Base-by-base conservation (phyloP, 495 filamentous ascomycete genomes). In the Aspergillus biplanus region DNA sequence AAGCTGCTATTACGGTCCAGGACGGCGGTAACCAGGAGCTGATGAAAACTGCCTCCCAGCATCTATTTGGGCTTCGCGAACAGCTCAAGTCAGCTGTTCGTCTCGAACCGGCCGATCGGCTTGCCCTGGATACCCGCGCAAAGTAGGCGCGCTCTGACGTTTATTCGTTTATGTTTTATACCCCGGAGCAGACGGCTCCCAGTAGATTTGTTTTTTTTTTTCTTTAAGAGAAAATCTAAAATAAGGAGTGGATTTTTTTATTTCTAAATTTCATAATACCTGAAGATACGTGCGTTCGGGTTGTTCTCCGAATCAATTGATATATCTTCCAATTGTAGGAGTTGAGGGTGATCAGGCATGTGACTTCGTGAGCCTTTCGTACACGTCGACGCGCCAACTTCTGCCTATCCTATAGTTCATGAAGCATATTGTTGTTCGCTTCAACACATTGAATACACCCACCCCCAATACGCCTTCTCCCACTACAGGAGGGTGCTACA, bases 71-170 rank as follows among this genome's bases (percentile, higher is more conserved):
- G 8, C 77, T 91, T 62, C 87, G 86, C 64, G 82, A 87, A 65
- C 73, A 80, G 61, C 73, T 92, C 70, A 88, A 83, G 69, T 87
- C 88, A 6, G 83, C 83, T 7, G 85, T 91, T 50, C 86, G 87
- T 33, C 73, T 92, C 58, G 81, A 86, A 56, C 78, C 83, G 55
- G 86, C 82, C 5, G 88, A 91, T 71, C 77, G 89, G 49, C 70
- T 90, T 61, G 79, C 84, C 18, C 65, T 91, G 59, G 89, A 91
- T 75, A 89, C 88, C 0, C 79, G 88, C 58, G 85, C 87, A 18
- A 81, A 81, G 68, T 80, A 75, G 60, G 32, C 37, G 56, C 55
- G 46, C 39, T 56, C 18, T 57, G 33, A 35, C 58, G 15, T 50
- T 63, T 21, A 39, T 53, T 60, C 60, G 57, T 12, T 37, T 42